Conservation (phyloP, 441 rosid genomes). For the Brassica hybrid region DNA sequence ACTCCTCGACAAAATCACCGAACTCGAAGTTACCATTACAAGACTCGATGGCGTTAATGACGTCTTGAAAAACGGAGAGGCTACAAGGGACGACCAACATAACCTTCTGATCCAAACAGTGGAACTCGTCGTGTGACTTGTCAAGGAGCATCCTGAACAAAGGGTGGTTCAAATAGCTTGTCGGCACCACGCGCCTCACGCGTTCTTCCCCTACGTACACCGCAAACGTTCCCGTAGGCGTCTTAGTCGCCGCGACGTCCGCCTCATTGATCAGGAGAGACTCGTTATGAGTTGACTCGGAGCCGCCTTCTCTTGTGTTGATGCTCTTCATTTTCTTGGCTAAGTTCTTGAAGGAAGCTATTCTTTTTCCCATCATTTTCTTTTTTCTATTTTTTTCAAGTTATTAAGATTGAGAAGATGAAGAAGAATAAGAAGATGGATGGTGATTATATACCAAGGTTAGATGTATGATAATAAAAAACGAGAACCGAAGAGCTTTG, state of each 20-base stretch:
- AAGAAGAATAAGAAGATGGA: conserved; percentile 33
- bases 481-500: conserved; percentile 15
- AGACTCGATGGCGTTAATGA: conserved; percentile 67
- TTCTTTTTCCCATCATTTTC: conserved; percentile 66
- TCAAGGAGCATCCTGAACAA: conserved; percentile 79
- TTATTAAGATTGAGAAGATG: conserved; percentile 22
- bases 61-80: conserved; percentile 70
- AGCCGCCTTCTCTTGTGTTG: conserved; percentile 36
- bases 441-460: conserved; percentile 34
- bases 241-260: conserved; percentile 41
- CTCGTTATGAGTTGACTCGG: conserved; percentile 47
- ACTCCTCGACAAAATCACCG: conserved; percentile 72
- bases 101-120: conserved; percentile 55
- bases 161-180: conserved; percentile 74
- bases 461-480: neutral
- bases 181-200: conserved; percentile 72
- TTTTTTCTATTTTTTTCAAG: neutral
- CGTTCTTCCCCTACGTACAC: conserved; percentile 77
- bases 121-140: conserved; percentile 65
- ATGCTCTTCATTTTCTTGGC: conserved; percentile 72
- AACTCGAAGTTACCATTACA: conserved; percentile 71
- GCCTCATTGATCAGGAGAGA: conserved; percentile 46
- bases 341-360: conserved; percentile 74
- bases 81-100: conserved; percentile 79
- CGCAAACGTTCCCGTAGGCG: conserved; percentile 78